A percentile compares a stretch with the other conserved stretches of the same genome.
Conservation (phyloP, 2,329 filamentous ascomycete species). For the Apiospora koreana region DNA sequence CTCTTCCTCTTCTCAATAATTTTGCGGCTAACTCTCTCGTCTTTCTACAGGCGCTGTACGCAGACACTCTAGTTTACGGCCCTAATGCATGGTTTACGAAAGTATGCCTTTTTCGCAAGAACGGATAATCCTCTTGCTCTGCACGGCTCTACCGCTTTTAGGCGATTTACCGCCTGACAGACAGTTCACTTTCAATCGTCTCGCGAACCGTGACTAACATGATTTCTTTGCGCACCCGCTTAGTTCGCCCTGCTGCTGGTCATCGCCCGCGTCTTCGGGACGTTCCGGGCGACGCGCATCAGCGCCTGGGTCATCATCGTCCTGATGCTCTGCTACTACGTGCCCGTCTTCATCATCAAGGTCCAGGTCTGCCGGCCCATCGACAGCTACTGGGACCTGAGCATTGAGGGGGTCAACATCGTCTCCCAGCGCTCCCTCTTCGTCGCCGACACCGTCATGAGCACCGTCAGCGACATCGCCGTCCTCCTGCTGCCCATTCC, state of each 20-base stretch:
- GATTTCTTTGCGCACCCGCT: fast-evolving
- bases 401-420: not conserved
- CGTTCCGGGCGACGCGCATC: conserved; percentile 4
- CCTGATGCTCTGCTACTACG: conserved; percentile 8
- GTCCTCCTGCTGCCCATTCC: not conserved
- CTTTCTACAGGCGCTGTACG: not conserved
- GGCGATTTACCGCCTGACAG: too few species aligned
- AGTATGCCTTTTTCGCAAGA: not conserved
- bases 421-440: not conserved
- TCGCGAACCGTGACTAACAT: not conserved
- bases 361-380: conserved; percentile 6
- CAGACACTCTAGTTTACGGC: conserved; percentile 4
- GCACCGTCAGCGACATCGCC: not conserved
- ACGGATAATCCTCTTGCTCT: too few species aligned
- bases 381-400: not conserved
- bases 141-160: too few species aligned
- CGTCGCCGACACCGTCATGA: conserved; percentile 10
- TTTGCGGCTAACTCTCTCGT: not conserved
- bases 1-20: too few species aligned
- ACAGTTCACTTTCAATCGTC: too few species aligned
- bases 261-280: conserved; percentile 2
- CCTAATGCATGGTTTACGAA: conserved; percentile 10
- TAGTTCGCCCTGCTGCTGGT: conserved; percentile 7
- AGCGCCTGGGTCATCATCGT: not conserved
- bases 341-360: conserved; percentile 5